Evolutionary conservation across 2,329 filamentous ascomycete species (phyloP).

Genomic region (Camptophora hylomeconis): DNA sequence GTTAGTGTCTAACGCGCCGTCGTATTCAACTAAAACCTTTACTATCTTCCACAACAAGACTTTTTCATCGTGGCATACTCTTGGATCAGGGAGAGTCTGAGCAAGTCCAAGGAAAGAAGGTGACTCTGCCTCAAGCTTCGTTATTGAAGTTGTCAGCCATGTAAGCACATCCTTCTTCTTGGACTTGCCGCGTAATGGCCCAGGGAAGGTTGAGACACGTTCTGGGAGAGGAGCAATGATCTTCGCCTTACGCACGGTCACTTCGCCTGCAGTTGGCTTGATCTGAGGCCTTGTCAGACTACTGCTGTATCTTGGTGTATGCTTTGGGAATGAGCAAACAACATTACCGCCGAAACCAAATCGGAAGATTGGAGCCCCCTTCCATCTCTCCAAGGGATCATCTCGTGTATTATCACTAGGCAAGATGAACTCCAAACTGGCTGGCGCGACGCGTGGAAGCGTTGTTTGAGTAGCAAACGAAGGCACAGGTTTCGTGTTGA

Average conservation of each 20-base stretch:
- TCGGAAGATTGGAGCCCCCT: conserved; percentile 69
- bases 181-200: conserved; percentile 73
- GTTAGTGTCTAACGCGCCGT: conserved; percentile 67
- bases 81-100: conserved; percentile 35
- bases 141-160: conserved; percentile 71
- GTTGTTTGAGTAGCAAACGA: too few species aligned
- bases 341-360: conserved; percentile 81
- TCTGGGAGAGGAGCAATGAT: conserved; percentile 60
- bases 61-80: conserved; percentile 65
- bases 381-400: conserved; percentile 81
- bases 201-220: conserved; percentile 68
- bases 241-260: conserved; percentile 64
- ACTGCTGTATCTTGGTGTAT: conserved; percentile 73
- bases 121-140: conserved; percentile 49
- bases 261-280: conserved; percentile 67
- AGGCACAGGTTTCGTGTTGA: too few species aligned
- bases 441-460: too few species aligned
- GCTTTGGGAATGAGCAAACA: conserved; percentile 75
- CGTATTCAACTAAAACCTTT: conserved; percentile 68
- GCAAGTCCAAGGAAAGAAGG: conserved; percentile 33
- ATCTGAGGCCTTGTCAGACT: conserved; percentile 62
- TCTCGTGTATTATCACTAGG: conserved; percentile 44
- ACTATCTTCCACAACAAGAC: conserved; percentile 79
- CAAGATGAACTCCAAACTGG: conserved; percentile 42
- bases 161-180: conserved; percentile 88